Evolutionary conservation across 371 early-diverging fungal species (phyloP).

Genomic region (Gilbertella persicaria): DNA sequence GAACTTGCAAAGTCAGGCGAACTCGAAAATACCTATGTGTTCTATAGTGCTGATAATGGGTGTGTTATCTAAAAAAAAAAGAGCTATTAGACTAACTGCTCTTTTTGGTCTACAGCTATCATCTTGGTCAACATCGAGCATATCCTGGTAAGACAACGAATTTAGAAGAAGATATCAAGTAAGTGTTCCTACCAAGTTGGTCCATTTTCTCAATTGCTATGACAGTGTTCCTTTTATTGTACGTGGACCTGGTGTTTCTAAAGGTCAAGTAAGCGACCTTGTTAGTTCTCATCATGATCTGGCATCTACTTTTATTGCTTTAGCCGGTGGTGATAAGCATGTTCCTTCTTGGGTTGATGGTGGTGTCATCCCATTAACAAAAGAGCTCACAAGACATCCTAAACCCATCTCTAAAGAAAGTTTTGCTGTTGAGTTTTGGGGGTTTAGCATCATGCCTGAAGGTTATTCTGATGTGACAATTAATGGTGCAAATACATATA

Average conservation of each 20-base stretch:
- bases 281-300: conserved; percentile 63
- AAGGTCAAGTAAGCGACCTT: conserved; percentile 41
- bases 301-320: conserved; percentile 60
- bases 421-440: conserved; percentile 67
- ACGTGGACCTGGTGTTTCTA: conserved; percentile 63
- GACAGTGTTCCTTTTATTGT: conserved; percentile 65
- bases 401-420: conserved; percentile 54
- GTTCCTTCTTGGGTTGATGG: conserved; percentile 58
- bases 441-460: conserved; percentile 32
- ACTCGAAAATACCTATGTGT: conserved; percentile 64
- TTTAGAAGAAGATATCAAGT: conserved; percentile 67
- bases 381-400: conserved; percentile 33
- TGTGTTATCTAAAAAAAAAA: conserved; percentile 9
- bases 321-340: conserved; percentile 44
- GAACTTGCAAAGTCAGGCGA: conserved; percentile 55
- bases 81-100: not conserved
- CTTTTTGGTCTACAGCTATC: conserved; percentile 36
- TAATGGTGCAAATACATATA: conserved; percentile 53
- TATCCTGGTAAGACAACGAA: conserved; percentile 61
- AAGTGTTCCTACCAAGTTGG: not conserved
- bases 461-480: conserved; percentile 5
- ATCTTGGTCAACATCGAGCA: conserved; percentile 66
- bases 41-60: conserved; percentile 71
- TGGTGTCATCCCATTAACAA: conserved; percentile 51
- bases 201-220: no score